phyloP scores from a whole-genome alignment of 257 asterid genomes.

The Buddleja alternifolia region DNA sequence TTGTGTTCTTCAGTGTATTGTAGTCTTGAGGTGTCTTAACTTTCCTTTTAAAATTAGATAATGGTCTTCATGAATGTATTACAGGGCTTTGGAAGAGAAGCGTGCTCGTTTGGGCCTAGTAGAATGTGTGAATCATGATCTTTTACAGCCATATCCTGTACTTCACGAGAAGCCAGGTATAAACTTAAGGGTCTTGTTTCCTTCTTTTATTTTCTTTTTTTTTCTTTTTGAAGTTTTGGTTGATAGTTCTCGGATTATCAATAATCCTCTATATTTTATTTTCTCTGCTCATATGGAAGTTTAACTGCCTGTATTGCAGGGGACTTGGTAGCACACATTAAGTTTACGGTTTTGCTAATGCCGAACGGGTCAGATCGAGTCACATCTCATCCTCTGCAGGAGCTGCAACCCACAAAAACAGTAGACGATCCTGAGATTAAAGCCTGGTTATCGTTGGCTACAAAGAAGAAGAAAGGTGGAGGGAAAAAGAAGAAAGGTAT shows the following conservation, averaged over 20 bases:
- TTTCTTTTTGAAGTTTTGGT: too few relatives aligned
- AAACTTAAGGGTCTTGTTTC: background rate
- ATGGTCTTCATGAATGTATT: conserved; percentile 13
- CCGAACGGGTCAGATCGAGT: conserved; percentile 92
- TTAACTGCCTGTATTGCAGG: conserved; percentile 50
- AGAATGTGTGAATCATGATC: conserved; percentile 91
- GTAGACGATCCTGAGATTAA: conserved; percentile 85
- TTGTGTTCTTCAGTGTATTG: conserved; percentile 4
- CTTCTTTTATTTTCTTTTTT: too few relatives aligned
- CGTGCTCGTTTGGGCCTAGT: conserved; percentile 86
- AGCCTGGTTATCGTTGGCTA: conserved; percentile 69
- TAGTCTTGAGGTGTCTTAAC: background rate
- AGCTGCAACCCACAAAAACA: conserved; percentile 68
- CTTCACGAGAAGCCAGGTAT: conserved; percentile 93
- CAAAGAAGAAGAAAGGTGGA: conserved; percentile 93
- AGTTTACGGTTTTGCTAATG: conserved; percentile 89
- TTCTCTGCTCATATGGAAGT: background rate
- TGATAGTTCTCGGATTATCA: too few relatives aligned
- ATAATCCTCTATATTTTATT: too few relatives aligned
- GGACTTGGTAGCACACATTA: conserved; percentile 88
- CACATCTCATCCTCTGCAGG: conserved; percentile 87
- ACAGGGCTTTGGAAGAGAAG: conserved; percentile 96
- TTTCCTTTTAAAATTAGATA: conserved; percentile 4
- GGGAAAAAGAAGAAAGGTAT: conserved; percentile 96
- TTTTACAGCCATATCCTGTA: conserved; percentile 94